Evolutionary conservation across 495 filamentous ascomycete genomes (phyloP).

Genomic region (Cetradonia linearis): DNA sequence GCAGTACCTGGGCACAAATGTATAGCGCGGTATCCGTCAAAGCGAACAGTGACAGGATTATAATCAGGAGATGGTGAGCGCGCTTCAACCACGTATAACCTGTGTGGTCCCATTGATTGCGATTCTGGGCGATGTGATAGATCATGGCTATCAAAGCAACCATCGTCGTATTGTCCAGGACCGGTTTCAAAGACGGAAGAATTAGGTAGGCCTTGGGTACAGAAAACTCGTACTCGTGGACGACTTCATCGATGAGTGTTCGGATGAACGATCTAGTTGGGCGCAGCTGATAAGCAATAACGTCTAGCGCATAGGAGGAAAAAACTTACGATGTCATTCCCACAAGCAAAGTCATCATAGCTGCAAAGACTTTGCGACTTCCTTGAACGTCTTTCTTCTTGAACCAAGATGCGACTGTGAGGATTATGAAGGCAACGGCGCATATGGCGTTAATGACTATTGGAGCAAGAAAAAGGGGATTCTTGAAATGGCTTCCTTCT

Average conservation of each 20-base stretch:
- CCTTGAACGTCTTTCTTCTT: background rate
- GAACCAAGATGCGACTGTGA: background rate
- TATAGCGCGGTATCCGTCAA: constrained; percentile 4
- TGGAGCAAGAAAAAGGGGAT: constrained; percentile 2
- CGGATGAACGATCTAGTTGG: constrained; percentile 1
- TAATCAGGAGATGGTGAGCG: background rate
- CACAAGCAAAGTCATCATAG: constrained; percentile 5
- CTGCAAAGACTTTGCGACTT: background rate
- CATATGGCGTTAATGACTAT: background rate
- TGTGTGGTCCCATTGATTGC: background rate
- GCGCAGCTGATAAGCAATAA: background rate
- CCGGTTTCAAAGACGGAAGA: constrained; percentile 1
- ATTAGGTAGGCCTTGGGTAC: constrained; percentile 9
- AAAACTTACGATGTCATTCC: constrained; percentile 3
- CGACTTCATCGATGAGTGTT: background rate
- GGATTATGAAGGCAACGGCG: background rate
- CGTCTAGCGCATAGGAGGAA: background rate
- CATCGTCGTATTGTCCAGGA: background rate
- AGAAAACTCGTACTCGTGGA: constrained; percentile 2
- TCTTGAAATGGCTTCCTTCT: background rate
- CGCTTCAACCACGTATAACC: background rate
- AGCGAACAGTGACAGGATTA: background rate
- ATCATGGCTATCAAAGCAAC: constrained; percentile 5
- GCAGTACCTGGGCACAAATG: background rate
- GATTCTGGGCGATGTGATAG: constrained; percentile 4